Conservation (phyloP, 2,329 filamentous ascomycete species). For the Huntiella bhutanensis region DNA sequence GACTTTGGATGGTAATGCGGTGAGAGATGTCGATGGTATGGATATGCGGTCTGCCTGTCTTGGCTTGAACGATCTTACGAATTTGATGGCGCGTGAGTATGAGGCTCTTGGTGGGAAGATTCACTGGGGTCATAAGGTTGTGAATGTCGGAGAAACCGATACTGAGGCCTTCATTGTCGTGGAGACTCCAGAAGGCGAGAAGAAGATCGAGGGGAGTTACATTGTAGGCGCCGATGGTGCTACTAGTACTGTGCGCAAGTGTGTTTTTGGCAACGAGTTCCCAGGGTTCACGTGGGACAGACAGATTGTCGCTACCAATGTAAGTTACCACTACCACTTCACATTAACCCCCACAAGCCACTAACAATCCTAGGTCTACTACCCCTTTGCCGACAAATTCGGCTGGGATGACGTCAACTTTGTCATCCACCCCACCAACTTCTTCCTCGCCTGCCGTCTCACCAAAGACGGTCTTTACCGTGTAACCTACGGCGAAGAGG, state of each 20-base stretch:
- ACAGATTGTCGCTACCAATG: conserved; percentile 45
- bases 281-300: conserved; percentile 40
- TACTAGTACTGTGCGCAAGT: conserved; percentile 27
- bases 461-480: conserved; percentile 40
- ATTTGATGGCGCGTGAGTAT: conserved; percentile 25
- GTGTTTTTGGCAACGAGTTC: conserved; percentile 34
- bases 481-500: conserved; percentile 41
- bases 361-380: conserved; percentile 31
- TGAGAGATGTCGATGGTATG: conserved; percentile 21
- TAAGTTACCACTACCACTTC: conserved; percentile 16
- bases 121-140: conserved; percentile 29
- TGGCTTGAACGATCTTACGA: conserved; percentile 24
- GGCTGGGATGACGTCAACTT: conserved; percentile 39
- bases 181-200: conserved; percentile 20
- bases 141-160: conserved; percentile 27
- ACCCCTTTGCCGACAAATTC: conserved; percentile 35
- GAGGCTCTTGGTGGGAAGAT: conserved; percentile 19
- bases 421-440: conserved; percentile 41
- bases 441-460: conserved; percentile 41
- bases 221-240: conserved; percentile 38
- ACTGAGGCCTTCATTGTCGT: conserved; percentile 26
- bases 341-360: background rate
- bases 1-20: conserved; percentile 19
- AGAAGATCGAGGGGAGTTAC: conserved; percentile 29
- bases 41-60: conserved; percentile 24